These are phyloP conservation scores for Pleurotus pulmonarius DNA, from an alignment of 768 basidiomycete species.

Conservation along the genomic window DNA sequence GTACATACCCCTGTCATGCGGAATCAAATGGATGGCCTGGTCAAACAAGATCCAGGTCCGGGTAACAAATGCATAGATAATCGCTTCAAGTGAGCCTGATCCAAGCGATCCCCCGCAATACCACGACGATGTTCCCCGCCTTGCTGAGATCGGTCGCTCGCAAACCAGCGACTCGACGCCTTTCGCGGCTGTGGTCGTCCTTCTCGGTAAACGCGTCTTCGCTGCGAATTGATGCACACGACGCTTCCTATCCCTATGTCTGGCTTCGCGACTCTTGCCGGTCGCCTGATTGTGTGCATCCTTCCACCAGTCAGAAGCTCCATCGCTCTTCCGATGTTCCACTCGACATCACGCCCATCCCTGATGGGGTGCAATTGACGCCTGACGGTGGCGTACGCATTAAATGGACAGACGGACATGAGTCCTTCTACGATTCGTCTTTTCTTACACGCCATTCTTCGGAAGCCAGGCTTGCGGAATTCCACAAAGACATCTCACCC, in stretches of 20 bases:
- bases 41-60: too few species aligned
- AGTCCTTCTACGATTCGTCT: constrained; percentile 45
- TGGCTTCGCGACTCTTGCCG: constrained; percentile 89
- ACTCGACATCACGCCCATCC: constrained; percentile 38
- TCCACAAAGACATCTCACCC: constrained; percentile 39
- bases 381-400: constrained; percentile 21
- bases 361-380: constrained; percentile 40
- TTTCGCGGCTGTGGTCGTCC: constrained; percentile 18
- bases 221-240: constrained; percentile 36
- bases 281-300: constrained; percentile 70
- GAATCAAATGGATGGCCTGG: neutral
- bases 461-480: constrained; percentile 26
- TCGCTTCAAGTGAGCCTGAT: neutral
- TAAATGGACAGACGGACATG: constrained; percentile 57
- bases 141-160: neutral
- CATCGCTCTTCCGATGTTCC: constrained; percentile 67
- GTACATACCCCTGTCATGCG: neutral
- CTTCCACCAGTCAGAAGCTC: constrained; percentile 74
- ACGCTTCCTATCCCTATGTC: constrained; percentile 52
- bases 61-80: neutral
- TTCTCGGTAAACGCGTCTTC: constrained; percentile 19
- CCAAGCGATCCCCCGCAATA: neutral
- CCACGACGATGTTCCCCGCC: neutral
- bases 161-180: neutral
- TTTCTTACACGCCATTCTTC: constrained; percentile 52